Conservation (phyloP, 2,329 filamentous ascomycete genomes). For the Penicillium frequentans region DNA sequence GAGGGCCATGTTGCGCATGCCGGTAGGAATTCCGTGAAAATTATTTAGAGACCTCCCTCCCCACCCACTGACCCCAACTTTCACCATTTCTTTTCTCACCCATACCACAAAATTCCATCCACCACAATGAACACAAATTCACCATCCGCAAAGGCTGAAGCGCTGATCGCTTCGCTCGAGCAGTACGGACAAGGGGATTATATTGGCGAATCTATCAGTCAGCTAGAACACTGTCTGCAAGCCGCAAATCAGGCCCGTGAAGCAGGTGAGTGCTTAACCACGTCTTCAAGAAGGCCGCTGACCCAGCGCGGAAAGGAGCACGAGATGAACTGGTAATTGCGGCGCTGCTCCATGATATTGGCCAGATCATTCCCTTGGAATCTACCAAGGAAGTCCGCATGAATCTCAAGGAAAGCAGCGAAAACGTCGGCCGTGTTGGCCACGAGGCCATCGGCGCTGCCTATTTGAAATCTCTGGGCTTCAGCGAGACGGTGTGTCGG, state of each 20-base stretch:
- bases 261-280: constrained; percentile 14
- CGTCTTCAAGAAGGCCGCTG: no score
- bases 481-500: constrained; percentile 36
- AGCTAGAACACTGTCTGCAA: constrained; percentile 36
- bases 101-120: background rate
- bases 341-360: constrained; percentile 45
- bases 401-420: constrained; percentile 24
- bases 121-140: constrained; percentile 9
- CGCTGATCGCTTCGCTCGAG: constrained; percentile 26
- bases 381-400: constrained; percentile 29
- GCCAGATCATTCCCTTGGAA: constrained; percentile 41
- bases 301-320: constrained; percentile 12
- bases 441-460: constrained; percentile 41
- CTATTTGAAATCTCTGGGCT: constrained; percentile 36
- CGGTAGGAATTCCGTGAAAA: background rate
- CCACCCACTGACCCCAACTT: background rate
- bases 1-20: background rate
- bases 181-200: constrained; percentile 35
- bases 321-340: constrained; percentile 34
- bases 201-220: constrained; percentile 36
- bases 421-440: constrained; percentile 38
- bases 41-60: background rate
- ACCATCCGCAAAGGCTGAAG: constrained; percentile 16
- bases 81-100: background rate
- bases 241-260: constrained; percentile 31